Conservation (phyloP, 768 basidiomycete genomes). For the Chiua virens region DNA sequence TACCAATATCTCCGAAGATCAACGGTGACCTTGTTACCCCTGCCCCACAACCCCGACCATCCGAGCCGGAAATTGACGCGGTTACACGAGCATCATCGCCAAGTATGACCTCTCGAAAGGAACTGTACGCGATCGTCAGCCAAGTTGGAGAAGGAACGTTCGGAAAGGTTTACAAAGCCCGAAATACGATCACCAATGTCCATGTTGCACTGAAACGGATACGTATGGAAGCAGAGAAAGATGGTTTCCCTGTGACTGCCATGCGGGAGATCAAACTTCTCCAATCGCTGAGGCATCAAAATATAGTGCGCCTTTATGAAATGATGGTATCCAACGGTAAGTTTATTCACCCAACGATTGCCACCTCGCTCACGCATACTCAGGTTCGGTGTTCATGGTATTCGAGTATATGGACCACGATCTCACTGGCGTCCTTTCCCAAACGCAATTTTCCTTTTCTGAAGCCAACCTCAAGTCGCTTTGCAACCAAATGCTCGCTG, state of each 20-base stretch:
- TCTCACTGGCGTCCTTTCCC: constrained; percentile 89
- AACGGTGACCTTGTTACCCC: constrained; percentile 24
- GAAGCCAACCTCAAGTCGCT: constrained; percentile 93
- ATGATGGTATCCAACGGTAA: constrained; percentile 99
- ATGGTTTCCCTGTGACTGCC: constrained; percentile 98
- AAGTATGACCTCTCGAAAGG: constrained; percentile 36
- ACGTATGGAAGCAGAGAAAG: constrained; percentile 95
- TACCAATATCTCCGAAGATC: constrained; percentile 23
- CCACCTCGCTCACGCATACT: constrained; percentile 6
- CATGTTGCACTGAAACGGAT: constrained; percentile 94
- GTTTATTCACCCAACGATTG: constrained; percentile 15
- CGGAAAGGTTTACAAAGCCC: constrained; percentile 96
- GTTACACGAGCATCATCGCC: constrained; percentile 31
- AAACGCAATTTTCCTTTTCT: constrained; percentile 82
- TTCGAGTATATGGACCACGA: constrained; percentile 99
- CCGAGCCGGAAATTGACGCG: constrained; percentile 24
- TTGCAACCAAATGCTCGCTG: constrained; percentile 92
- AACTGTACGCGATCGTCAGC: constrained; percentile 82
- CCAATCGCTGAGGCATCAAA: constrained; percentile 86
- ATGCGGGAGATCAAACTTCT: constrained; percentile 98
- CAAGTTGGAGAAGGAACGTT: constrained; percentile 99
- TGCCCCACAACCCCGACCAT: constrained; percentile 15
- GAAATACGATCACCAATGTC: constrained; percentile 71
- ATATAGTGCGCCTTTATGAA: constrained; percentile 87
- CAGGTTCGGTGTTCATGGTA: constrained; percentile 98